Evolutionary conservation across 768 basidiomycete genomes (phyloP), one percentile per base, ranked within the genome.

Genomic region (Russula olivacea): DNA sequence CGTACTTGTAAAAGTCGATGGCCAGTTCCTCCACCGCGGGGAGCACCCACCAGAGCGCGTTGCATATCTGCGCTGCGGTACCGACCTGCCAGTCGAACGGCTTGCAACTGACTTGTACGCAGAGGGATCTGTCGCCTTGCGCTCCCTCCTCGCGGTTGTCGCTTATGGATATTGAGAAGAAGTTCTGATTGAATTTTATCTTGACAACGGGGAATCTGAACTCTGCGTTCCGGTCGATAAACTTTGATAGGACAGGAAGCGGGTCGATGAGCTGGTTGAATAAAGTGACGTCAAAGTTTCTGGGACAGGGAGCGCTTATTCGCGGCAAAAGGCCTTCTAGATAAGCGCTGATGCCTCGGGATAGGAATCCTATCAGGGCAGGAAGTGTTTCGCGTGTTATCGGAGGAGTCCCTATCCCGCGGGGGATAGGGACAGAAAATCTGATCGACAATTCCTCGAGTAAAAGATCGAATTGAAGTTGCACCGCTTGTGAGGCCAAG

Each of bases 281-380:
- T 19, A 59, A 34, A 4, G 38, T 59, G 14, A 53, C 15, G n/a
- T 4, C 9, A 14, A 63, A 32, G 15, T 7, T 11, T 8, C 23
- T 36, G 19, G 58, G 50, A 38, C 45, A 6, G 10, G 61, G 61
- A 7, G 23, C 21, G 3, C 11, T 38, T 11, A 63, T 51, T 6
- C 30, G 55, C 17, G 55, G 17, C 8, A 58, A 3, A 17, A 63
- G 50, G 50, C 25, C 40, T 14, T 63, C 61, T 25, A 63, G 25
- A 38, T 58, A 51, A 14, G 55, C 23, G 2, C 23, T 12, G 1
- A 38, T 9, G 6, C 61, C 61, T 8, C 19, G 30, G 23, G 56
- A 58, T 12, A 11, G 12, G 25, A 63, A 25, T 15, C 17, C 14
- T 15, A 28, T 43, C 17, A 63, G 56, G 9, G n/a, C 14, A 21